Conservation (phyloP, 2,329 filamentous ascomycete genomes). For the Aspergillus japonicus region DNA sequence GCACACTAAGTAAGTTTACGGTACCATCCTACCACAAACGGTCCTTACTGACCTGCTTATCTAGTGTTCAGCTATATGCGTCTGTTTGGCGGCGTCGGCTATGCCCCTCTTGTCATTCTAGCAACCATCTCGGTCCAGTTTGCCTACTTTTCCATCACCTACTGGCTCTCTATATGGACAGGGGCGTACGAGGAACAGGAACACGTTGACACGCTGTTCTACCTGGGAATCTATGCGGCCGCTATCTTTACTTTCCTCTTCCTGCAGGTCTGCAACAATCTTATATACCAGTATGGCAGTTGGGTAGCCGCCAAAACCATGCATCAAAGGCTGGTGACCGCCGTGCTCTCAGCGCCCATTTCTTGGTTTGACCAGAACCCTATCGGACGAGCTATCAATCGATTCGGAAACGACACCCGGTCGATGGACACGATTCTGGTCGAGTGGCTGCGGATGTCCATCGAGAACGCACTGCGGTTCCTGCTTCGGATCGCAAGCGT, state of each 20-base stretch:
- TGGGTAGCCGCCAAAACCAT: constrained; percentile 57
- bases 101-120: constrained; percentile 20
- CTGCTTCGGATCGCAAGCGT: constrained; percentile 50
- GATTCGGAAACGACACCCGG: constrained; percentile 59
- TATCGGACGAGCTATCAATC: constrained; percentile 46
- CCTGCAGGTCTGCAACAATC: constrained; percentile 24
- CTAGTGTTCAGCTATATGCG: constrained; percentile 26
- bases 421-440: constrained; percentile 54
- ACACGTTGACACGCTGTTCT: constrained; percentile 39
- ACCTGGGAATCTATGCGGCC: constrained; percentile 54
- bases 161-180: constrained; percentile 33
- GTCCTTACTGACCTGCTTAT: neutral
- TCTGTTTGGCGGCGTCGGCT: constrained; percentile 26
- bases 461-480: constrained; percentile 41
- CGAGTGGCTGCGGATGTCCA: constrained; percentile 43
- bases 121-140: constrained; percentile 25
- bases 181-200: constrained; percentile 21
- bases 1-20: constrained; percentile 23
- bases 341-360: constrained; percentile 55
- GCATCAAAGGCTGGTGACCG: constrained; percentile 54
- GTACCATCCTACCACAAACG: too few relatives aligned
- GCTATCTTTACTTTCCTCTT: constrained; percentile 41
- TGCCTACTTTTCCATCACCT: constrained; percentile 29
- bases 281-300: constrained; percentile 54
- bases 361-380: constrained; percentile 59